Percentiles rank a stretch among this genome's conserved stretches.
phyloP scores from a whole-genome alignment of 306 rosid genomes.

The Sicyos baderoa region DNA sequence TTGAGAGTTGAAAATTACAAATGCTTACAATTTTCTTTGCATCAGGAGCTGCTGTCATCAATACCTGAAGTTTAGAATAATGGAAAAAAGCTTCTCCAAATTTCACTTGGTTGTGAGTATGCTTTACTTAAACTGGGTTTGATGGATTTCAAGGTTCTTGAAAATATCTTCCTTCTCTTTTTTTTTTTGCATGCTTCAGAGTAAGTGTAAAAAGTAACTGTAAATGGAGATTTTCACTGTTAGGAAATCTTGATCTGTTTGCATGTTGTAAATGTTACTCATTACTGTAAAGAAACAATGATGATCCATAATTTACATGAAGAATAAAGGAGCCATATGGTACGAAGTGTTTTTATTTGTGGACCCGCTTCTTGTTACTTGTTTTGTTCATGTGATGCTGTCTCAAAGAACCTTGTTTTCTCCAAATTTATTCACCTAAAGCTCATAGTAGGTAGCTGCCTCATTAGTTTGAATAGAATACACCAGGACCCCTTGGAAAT shows the following conservation, averaged over 20 bases:
- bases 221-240: not conserved
- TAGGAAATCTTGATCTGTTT: not conserved
- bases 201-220: conserved; percentile 8
- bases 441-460: not conserved
- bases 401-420: conserved; percentile 2
- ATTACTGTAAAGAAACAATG: conserved; percentile 14
- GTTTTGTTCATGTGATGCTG: not conserved
- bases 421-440: not conserved
- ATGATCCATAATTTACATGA: conserved; percentile 6
- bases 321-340: not conserved
- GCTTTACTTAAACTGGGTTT: conserved; percentile 5
- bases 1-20: conserved; percentile 2
- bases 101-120: conserved; percentile 16
- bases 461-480: not conserved
- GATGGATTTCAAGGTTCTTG: not conserved
- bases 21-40: conserved; percentile 20
- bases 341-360: not conserved
- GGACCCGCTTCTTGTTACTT: not conserved
- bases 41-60: conserved; percentile 49
- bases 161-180: not conserved
- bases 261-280: conserved; percentile 5
- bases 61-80: conserved; percentile 58
- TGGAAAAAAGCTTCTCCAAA: conserved; percentile 20
- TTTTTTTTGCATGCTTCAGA: not conserved
- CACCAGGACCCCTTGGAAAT: not conserved